Base-by-base conservation (phyloP, 208 protist species). In the Leishmania amazonensis region DNA sequence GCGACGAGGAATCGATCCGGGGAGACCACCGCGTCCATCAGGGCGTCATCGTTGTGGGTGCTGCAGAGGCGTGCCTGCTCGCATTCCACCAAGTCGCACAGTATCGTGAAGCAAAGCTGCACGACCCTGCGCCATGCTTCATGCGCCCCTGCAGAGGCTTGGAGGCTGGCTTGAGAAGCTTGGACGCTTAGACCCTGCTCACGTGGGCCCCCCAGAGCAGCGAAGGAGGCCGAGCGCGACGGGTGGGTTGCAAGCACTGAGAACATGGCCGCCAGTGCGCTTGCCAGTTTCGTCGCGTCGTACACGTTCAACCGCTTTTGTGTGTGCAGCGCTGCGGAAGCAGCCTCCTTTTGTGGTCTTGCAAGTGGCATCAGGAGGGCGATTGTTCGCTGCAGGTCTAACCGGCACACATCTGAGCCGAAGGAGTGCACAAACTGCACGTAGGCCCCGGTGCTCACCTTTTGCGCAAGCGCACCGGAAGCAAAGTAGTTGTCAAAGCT, bases 361-460 rank as follows among this genome's bases (percentile, higher is more conserved):
- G 78, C 47, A 40, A 82, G 58, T 35, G 77, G 72, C 19, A 45
- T 53, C 31, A 81, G 54, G 7, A 86, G 57, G 19, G 70, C 28
- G 51, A 38, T 45, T 11, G 40, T 24, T 15, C 78, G 72, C 17
- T 31, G 38, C 8, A 74, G 78, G 38, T 62, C 54, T 5, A 72
- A 13, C 45, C 40, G 13, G 60, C 67, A 80, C 0, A 80, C 28
- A 40, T 82, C 82, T 1, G 21, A 21, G 17, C 38, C 57, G 57
- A 82, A 82, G 28, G 75, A 45, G 38, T 83, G 79, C 67, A 83
- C 31, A 67, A 86, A 83, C 54, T 53, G 45, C 21, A 60, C 78
- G 73, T 86, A 86, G 8, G 75, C 79, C 0, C 79, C 83, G 9
- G 35, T 47, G 60, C 79, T 80, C 57, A 83, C 64, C 28, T 38